phyloP scores from a whole-genome alignment of 257 asterid species.

The Solanum virginianum region DNA sequence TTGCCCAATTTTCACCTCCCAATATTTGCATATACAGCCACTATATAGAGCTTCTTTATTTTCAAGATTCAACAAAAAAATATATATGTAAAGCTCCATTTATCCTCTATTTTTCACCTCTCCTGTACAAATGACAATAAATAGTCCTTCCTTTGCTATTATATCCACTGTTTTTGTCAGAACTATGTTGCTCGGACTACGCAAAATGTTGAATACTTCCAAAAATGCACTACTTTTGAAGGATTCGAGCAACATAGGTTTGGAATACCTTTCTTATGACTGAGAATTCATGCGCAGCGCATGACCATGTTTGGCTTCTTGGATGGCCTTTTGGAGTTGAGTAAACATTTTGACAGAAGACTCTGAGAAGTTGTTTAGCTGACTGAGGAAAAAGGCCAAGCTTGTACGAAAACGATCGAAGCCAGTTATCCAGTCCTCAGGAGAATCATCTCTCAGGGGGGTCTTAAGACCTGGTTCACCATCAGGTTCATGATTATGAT shows the following conservation, averaged over 20 bases:
- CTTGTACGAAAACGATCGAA: slow-evolving; percentile 54
- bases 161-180: background rate
- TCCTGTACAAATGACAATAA: slow-evolving; percentile 1
- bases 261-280: background rate
- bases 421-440: slow-evolving; percentile 32
- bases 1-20: background rate
- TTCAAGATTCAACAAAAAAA: background rate
- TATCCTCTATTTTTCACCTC: background rate
- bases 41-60: slow-evolving; percentile 5
- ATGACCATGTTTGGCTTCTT: slow-evolving; percentile 48
- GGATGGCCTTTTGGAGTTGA: slow-evolving; percentile 41
- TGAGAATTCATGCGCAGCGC: slow-evolving; percentile 20
- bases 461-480: slow-evolving; percentile 15
- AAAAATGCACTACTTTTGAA: background rate
- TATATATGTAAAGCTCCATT: background rate
- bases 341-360: slow-evolving; percentile 46
- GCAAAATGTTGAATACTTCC: background rate
- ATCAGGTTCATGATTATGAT: background rate
- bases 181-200: background rate
- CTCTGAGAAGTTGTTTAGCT: slow-evolving; percentile 53
- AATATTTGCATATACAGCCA: background rate
- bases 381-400: slow-evolving; percentile 58
- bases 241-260: background rate
- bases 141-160: background rate
- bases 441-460: slow-evolving; percentile 23